phyloP scores from a whole-genome alignment of 768 basidiomycete genomes.

The Tubosaeta sp. region DNA sequence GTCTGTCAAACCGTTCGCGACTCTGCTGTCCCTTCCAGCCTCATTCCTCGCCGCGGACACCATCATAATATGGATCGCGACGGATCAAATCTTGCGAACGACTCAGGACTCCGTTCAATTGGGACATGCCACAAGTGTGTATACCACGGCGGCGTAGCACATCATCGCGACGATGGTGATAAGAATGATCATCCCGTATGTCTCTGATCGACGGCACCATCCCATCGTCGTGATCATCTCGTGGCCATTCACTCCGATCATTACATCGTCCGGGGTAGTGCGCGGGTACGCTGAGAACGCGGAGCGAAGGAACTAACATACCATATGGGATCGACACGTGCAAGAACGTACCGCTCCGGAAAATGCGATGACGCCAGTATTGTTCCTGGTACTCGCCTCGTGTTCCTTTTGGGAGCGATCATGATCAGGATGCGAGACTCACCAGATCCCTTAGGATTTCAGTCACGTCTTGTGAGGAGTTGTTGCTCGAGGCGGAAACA shows the following conservation, averaged over 20 bases:
- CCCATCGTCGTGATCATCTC: not conserved
- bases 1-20: not conserved
- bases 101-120: not conserved
- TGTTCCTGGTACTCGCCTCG: not conserved
- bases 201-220: not conserved
- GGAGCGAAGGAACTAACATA: not conserved
- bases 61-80: conserved; percentile 1
- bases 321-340: not conserved
- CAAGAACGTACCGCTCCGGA: not conserved
- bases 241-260: not conserved
- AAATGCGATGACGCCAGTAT: conserved; percentile 5
- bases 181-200: conserved; percentile 1
- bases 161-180: not conserved
- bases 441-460: not conserved
- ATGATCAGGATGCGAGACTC: not conserved
- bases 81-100: conserved; percentile 1
- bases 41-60: not conserved
- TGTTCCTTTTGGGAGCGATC: not conserved
- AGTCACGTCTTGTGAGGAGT: not conserved
- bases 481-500: not conserved
- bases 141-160: not conserved
- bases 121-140: not conserved
- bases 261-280: not conserved
- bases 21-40: not conserved
- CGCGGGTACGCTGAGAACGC: not conserved